Evolutionary conservation across 176 grass and related monocot species (phyloP), one percentile per base, ranked within the genome.

Genomic region (Oryza australiensis): DNA sequence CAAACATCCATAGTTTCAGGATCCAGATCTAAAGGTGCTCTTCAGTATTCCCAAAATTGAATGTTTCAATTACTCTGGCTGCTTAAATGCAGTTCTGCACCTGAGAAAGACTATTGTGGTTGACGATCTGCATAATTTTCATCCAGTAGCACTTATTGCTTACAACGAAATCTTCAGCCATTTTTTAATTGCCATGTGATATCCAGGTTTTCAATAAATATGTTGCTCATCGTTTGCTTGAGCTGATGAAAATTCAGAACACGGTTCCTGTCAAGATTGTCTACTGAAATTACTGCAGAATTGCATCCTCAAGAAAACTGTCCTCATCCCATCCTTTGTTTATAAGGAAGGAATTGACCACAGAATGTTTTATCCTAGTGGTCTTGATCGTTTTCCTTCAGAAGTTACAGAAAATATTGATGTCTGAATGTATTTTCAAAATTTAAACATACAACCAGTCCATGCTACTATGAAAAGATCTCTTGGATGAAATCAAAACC

Each of bases 401-500:
- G 10, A 70, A 72, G 57, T 66, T 83, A 72, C 62, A 41, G 12
- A 26, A 57, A 41, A 13, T 13, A 23, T 29, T 46, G 51, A 45
- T 45, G 74, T 37, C 38, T 63, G 53, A 78, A 78, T 76, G 51
- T 49, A 14, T 15, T 65, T 66, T 16, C 66, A 68, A 35, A 45
- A 42, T 43, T 66, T 16, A 83, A 74, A 45, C 60, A 55, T 55
- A 75, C 53, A 85, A 66, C 34, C 72, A 77, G 60, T 81, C 80
- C 24, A 75, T 89, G 51, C 27, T 73, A 37, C 5, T 69, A 40
- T 38, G 28, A 29, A 30, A 35, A 33, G 1, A 37, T 32, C 55
- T 79, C 34, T 79, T 5, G 20, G 34, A 51, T 62, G 53, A 68
- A 83, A 67, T 83, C 84, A 83, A 73, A 82, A 87, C 66, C 16